Evolutionary conservation across 2,329 filamentous ascomycete genomes (phyloP).

Genomic region (Apiospora marii): DNA sequence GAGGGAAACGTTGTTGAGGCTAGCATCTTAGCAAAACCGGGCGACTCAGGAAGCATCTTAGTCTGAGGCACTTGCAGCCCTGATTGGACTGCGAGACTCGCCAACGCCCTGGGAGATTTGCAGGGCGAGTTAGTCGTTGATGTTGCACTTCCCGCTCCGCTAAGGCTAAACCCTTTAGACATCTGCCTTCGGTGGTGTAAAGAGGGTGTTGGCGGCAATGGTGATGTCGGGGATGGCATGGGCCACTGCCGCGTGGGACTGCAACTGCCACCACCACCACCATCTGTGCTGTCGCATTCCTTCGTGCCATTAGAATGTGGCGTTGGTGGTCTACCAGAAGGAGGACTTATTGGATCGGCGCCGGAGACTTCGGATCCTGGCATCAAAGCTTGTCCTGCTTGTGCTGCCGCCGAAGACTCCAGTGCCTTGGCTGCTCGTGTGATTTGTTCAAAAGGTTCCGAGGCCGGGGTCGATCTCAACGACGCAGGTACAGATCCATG

Average conservation of each 20-base stretch:
- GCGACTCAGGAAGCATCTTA: slow-evolving; percentile 37
- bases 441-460: slow-evolving; percentile 11
- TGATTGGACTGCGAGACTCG: slow-evolving; percentile 29
- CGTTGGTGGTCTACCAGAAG: background rate
- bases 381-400: background rate
- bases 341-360: background rate
- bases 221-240: slow-evolving; percentile 7
- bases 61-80: slow-evolving; percentile 33
- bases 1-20: slow-evolving; percentile 39
- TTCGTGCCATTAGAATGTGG: background rate
- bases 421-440: background rate
- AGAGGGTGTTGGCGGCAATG: slow-evolving; percentile 17
- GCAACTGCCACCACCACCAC: background rate
- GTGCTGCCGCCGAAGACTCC: background rate
- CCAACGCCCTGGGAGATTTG: slow-evolving; percentile 24
- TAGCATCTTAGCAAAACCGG: slow-evolving; percentile 42
- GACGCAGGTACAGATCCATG: background rate
- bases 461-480: background rate
- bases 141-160: slow-evolving; percentile 12
- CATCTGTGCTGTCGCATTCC: background rate
- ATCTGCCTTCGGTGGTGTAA: slow-evolving; percentile 17
- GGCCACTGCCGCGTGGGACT: background rate
- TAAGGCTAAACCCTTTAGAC: slow-evolving; percentile 7
- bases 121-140: slow-evolving; percentile 4
- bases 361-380: background rate